Evolutionary conservation across 2,329 filamentous ascomycete species (phyloP).

Genomic region (Ascochyta fabae): DNA sequence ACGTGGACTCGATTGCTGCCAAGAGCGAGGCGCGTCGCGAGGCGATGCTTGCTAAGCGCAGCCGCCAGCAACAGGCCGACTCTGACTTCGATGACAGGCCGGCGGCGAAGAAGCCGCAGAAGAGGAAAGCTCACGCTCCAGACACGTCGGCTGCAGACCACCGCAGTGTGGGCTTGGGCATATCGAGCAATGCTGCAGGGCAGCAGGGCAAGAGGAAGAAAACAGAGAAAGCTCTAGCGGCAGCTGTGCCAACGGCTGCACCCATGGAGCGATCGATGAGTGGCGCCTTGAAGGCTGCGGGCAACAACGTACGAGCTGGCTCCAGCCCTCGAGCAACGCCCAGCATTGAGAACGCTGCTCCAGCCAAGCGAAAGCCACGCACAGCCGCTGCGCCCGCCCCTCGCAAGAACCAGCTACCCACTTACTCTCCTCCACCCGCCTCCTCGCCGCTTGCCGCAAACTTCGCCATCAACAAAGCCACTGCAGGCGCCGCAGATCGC

Average conservation of each 20-base stretch:
- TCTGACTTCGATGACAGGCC: slow-evolving; percentile 77
- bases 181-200: slow-evolving; percentile 62
- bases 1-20: slow-evolving; percentile 79
- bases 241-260: slow-evolving; percentile 45
- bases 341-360: slow-evolving; percentile 54
- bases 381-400: slow-evolving; percentile 70
- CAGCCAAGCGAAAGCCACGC: slow-evolving; percentile 73
- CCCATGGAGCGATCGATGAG: slow-evolving; percentile 74
- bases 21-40: slow-evolving; percentile 86
- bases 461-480: slow-evolving; percentile 65
- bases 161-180: slow-evolving; percentile 67
- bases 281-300: slow-evolving; percentile 59
- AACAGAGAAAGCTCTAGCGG: slow-evolving; percentile 67
- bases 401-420: slow-evolving; percentile 70
- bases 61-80: slow-evolving; percentile 71
- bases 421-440: slow-evolving; percentile 72
- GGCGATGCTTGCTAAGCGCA: slow-evolving; percentile 76
- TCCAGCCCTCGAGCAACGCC: slow-evolving; percentile 74
- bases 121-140: slow-evolving; percentile 65
- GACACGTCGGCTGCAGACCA: slow-evolving; percentile 48
- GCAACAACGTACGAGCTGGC: slow-evolving; percentile 44
- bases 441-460: slow-evolving; percentile 76
- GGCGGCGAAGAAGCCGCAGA: slow-evolving; percentile 66
- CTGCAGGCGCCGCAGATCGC: slow-evolving; percentile 55
- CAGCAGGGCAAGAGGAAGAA: slow-evolving; percentile 77